These are phyloP conservation scores for Alternaria sp. DNA, from an alignment of 2,329 filamentous ascomycete species.

Conservation along the genomic window DNA sequence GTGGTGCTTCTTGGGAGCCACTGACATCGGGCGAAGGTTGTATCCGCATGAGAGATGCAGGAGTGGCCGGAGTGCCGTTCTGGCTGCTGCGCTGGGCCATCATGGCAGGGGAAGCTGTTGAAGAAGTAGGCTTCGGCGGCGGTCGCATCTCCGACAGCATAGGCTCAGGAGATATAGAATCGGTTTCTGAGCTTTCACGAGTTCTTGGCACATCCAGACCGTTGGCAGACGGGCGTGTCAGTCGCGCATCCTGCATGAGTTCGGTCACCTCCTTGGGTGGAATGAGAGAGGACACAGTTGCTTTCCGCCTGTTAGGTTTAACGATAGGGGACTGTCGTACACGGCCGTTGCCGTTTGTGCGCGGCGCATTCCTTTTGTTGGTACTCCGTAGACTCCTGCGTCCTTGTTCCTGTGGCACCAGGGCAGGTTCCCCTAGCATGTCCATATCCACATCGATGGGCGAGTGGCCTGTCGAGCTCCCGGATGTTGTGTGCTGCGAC, in stretches of 20 bases:
- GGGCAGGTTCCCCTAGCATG: constrained; percentile 48
- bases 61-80: constrained; percentile 65
- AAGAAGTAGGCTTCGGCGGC: constrained; percentile 69
- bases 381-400: constrained; percentile 33
- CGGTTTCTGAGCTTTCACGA: constrained; percentile 52
- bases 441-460: constrained; percentile 56
- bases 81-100: constrained; percentile 52
- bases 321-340: constrained; percentile 76
- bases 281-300: constrained; percentile 52
- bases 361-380: constrained; percentile 60
- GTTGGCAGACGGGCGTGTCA: constrained; percentile 28
- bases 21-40: constrained; percentile 47
- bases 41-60: constrained; percentile 79
- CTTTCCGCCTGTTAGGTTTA: constrained; percentile 64
- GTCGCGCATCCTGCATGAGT: constrained; percentile 47
- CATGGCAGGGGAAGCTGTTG: constrained; percentile 72
- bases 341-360: constrained; percentile 52
- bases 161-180: constrained; percentile 59
- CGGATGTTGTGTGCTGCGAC: constrained; percentile 55
- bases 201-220: constrained; percentile 34
- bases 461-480: constrained; percentile 57
- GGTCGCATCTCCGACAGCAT: constrained; percentile 60
- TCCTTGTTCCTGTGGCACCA: constrained; percentile 52
- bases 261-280: constrained; percentile 54
- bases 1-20: constrained; percentile 27